phyloP scores from a whole-genome alignment of 192 early-diverging fungal genomes.

The Oehlia diaphana region DNA sequence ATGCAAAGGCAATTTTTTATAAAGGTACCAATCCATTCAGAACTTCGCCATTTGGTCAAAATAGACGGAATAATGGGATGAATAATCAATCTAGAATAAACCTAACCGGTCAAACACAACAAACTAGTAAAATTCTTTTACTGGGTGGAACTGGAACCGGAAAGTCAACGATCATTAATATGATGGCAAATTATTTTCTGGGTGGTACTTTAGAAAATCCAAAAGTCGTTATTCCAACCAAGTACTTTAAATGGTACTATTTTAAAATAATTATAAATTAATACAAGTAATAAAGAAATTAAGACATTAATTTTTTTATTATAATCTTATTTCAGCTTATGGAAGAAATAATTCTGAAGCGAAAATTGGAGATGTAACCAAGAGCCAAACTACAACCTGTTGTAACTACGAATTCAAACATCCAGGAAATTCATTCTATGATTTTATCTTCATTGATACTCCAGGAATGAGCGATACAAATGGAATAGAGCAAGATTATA shows the following conservation, averaged over 20 bases:
- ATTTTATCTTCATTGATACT: constrained; percentile 15
- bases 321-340: background rate
- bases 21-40: too few relatives aligned
- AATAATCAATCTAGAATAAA: background rate
- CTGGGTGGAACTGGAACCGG: constrained; percentile 12
- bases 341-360: constrained; percentile 2
- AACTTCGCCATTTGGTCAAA: too few relatives aligned
- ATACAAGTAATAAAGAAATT: background rate
- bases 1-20: too few relatives aligned
- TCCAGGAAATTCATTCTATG: background rate
- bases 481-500: constrained; percentile 3
- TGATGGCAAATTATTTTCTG: too few relatives aligned
- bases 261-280: background rate
- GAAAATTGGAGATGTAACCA: background rate
- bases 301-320: background rate
- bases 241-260: constrained; percentile 7
- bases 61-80: too few relatives aligned
- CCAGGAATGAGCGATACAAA: constrained; percentile 18
- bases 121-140: constrained; percentile 5
- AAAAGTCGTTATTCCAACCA: constrained; percentile 7
- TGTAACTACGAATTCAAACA: background rate
- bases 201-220: constrained; percentile 4
- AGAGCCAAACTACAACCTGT: constrained; percentile 7
- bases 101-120: background rate
- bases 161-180: constrained; percentile 18